Evolutionary conservation across 228 moss, liverwort and hornwort genomes (phyloP).

Genomic region (Sphagnum fallax): DNA sequence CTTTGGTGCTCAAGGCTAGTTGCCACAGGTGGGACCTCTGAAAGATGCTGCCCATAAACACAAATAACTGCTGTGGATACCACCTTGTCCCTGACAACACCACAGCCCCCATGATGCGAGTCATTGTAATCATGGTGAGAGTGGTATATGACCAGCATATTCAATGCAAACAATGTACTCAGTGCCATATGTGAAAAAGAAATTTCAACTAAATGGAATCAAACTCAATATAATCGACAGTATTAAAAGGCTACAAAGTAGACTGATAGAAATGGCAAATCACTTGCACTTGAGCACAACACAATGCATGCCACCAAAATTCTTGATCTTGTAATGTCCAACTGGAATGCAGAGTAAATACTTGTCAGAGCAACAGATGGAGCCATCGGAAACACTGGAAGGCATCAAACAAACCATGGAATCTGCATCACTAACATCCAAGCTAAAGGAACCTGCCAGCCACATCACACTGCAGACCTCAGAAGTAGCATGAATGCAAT

Average conservation of each 20-base stretch:
- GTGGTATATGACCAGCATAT: too few species aligned
- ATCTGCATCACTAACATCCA: too few species aligned
- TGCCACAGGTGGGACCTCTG: conserved; percentile 50
- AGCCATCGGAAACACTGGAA: too few species aligned
- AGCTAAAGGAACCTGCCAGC: too few species aligned
- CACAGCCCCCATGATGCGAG: not conserved
- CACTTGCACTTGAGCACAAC: conserved; percentile 85
- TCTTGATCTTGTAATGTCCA: conserved; percentile 92
- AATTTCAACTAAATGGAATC: not conserved
- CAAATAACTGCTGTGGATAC: conserved; percentile 59
- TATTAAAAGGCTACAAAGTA: not conserved
- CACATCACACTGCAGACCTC: not conserved
- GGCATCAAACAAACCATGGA: too few species aligned
- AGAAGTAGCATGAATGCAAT: not conserved
- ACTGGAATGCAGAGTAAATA: conserved; percentile 34
- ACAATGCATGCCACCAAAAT: conserved; percentile 84
- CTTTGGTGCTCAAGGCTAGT: conserved; percentile 21
- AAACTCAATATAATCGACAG: not conserved
- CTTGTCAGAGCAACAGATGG: not conserved
- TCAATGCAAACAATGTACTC: too few species aligned
- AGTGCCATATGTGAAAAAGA: not conserved
- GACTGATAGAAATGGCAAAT: conserved; percentile 1
- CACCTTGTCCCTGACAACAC: conserved; percentile 31
- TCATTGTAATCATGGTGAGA: not conserved
- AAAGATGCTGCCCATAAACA: conserved; percentile 49